Base-by-base conservation (phyloP, 1,139 yeast genomes). In the Pichia sp. region DNA sequence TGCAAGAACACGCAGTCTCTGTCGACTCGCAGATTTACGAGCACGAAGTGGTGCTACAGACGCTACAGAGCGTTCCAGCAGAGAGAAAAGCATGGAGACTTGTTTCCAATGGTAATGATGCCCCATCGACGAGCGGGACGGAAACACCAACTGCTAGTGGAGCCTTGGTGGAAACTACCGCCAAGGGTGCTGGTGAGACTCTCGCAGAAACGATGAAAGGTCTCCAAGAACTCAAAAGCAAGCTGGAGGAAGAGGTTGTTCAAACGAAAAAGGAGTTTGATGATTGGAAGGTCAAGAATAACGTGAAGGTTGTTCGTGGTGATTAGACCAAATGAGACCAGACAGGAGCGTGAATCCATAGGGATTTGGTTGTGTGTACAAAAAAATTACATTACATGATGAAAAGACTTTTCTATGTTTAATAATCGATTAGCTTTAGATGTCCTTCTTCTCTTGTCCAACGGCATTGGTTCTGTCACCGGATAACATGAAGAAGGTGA, bases 51-150 rank as follows among this genome's bases (percentile, higher is more conserved):
- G 84, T 77, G 18, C 46, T 76, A 33, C 68, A 69, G 12, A 77
- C 91, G 1, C 58, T 81, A 53, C 58, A 51, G 44, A 69, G 58
- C 29, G 77, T 72, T 34, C 71, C 72, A 15, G 46, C 49, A 3
- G 74, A 69, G 30, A 72, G 98, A 42, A 80, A 79, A 52, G 87
- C 97, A 53, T 88, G 78, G 63, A 77, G 94, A 55, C 86, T 91
- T 96, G 73, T 91, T 28, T 96, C 96, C 13, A 94, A 95, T 5
- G 45, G 46, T 3, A 43, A 43, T 15, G 30, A 19, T 16, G 28
- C 28, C 6, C n/a, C n/a, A n/a, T n/a, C n/a, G n/a, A n/a, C n/a
- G n/a, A n/a, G n/a, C n/a, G n/a, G n/a, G n/a, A n/a, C n/a, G n/a
- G 32, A 31, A 10, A 31, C 15, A 15, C 15, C 8, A 9, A 18